phyloP scores from a whole-genome alignment of 2,329 filamentous ascomycete species.

The Macrophomina pseudophaseolina region DNA sequence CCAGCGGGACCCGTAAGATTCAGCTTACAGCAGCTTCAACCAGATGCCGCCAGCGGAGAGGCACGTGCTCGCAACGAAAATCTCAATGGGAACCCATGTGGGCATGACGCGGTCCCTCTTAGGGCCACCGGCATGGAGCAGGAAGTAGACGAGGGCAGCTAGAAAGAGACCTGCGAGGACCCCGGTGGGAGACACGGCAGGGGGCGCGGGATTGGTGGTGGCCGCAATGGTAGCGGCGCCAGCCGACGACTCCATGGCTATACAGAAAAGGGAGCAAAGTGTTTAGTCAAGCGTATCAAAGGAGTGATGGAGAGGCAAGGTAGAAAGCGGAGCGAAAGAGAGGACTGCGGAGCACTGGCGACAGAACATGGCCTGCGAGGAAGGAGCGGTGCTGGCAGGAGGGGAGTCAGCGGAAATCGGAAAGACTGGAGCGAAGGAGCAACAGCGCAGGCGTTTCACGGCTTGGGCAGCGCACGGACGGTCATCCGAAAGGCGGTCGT shows the following conservation, averaged over 20 bases:
- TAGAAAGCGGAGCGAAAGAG: too few relatives aligned
- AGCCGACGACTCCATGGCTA: background rate
- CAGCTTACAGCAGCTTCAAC: conserved; percentile 23
- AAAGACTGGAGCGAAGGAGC: too few relatives aligned
- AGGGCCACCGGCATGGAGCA: background rate
- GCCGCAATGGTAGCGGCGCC: background rate
- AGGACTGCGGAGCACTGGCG: too few relatives aligned
- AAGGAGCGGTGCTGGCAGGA: too few relatives aligned
- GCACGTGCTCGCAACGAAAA: conserved; percentile 22
- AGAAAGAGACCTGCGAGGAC: background rate
- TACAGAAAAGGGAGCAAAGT: too few relatives aligned
- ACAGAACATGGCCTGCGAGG: background rate
- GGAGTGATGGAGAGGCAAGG: too few relatives aligned
- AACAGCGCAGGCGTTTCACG: too few relatives aligned
- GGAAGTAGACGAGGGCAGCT: background rate
- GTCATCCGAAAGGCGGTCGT: too few relatives aligned
- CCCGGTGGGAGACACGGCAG: background rate
- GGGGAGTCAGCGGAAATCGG: too few relatives aligned
- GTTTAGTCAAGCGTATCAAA: too few relatives aligned
- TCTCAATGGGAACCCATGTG: conserved; percentile 13
- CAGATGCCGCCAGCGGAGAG: conserved; percentile 5
- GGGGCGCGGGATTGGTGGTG: background rate
- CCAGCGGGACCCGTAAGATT: background rate
- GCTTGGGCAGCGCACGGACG: too few relatives aligned
- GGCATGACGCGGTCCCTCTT: conserved; percentile 8